Percentiles rank a stretch among this genome's conserved stretches.
phyloP scores from a whole-genome alignment of 805 yeast species.

The Kazachstania viticola region DNA sequence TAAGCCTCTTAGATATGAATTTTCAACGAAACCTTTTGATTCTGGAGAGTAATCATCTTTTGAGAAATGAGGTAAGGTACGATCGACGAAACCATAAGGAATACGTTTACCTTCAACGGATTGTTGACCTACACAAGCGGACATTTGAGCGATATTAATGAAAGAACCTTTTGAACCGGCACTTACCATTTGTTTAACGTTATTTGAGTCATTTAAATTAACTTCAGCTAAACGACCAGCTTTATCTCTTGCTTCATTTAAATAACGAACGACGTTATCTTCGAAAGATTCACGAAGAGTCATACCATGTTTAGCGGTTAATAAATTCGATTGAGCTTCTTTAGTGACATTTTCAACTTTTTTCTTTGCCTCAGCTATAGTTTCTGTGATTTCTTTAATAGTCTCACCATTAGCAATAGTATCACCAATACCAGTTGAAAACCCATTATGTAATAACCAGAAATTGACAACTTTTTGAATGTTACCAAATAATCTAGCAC shows the following conservation, averaged over 20 bases:
- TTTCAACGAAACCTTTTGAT: conserved; percentile 95
- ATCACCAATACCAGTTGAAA: conserved; percentile 99
- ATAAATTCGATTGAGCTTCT: conserved; percentile 80
- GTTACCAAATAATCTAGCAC: conserved; percentile 84
- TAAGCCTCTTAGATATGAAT: conserved; percentile 91
- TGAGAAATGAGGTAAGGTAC: conserved; percentile 95
- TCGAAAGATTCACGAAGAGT: conserved; percentile 96
- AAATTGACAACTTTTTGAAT: conserved; percentile 91
- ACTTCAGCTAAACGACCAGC: conserved; percentile 98
- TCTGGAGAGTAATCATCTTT: conserved; percentile 98
- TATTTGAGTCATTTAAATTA: conserved; percentile 84
- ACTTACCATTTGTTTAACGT: conserved; percentile 97
- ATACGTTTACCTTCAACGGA: conserved; percentile 99
- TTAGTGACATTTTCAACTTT: conserved; percentile 89
- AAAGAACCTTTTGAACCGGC: conserved; percentile 99
- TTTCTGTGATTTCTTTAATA: conserved; percentile 85
- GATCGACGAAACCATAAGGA: conserved; percentile 92
- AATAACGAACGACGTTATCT: conserved; percentile 87
- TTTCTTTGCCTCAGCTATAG: conserved; percentile 84
- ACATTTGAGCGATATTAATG: conserved; percentile 97
- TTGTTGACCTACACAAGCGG: conserved; percentile 99
- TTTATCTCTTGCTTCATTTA: conserved; percentile 97
- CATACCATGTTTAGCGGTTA: conserved; percentile 99
- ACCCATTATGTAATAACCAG: conserved; percentile 94
- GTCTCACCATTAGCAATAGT: conserved; percentile 97